Evolutionary conservation across 805 yeast species (phyloP).

Genomic region (Schwanniomyces yamadae): DNA sequence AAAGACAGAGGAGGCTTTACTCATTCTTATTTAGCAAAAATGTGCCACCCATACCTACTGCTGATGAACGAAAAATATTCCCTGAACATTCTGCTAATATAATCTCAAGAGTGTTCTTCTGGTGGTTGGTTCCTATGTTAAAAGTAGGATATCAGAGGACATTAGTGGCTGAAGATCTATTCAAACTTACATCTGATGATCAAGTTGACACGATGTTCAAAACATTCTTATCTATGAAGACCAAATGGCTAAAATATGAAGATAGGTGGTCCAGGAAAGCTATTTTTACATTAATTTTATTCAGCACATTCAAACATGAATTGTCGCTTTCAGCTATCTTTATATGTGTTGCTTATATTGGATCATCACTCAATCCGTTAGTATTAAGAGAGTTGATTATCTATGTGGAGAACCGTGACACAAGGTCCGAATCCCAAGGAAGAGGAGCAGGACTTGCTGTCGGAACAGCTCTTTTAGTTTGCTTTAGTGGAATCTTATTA

Average conservation of each 20-base stretch:
- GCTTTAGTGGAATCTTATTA: slow-evolving; percentile 8
- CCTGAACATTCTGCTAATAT: slow-evolving; percentile 27
- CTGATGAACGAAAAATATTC: slow-evolving; percentile 46
- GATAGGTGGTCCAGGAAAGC: slow-evolving; percentile 16
- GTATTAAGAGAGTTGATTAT: slow-evolving; percentile 58
- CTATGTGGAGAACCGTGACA: slow-evolving; percentile 41
- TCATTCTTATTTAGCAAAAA: slow-evolving; percentile 46
- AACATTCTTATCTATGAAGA: background rate
- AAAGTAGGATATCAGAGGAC: slow-evolving; percentile 19
- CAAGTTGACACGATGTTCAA: slow-evolving; percentile 12
- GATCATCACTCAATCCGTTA: slow-evolving; percentile 56
- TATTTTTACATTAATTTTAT: slow-evolving; percentile 40
- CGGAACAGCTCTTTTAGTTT: slow-evolving; percentile 57
- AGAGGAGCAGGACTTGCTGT: slow-evolving; percentile 70
- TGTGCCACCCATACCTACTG: slow-evolving; percentile 47
- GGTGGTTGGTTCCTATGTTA: slow-evolving; percentile 20
- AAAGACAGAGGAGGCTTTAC: slow-evolving; percentile 46
- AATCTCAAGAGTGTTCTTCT: slow-evolving; percentile 14
- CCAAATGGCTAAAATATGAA: slow-evolving; percentile 9
- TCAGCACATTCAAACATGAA: slow-evolving; percentile 43
- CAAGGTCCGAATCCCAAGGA: slow-evolving; percentile 32
- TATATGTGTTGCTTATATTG: slow-evolving; percentile 41
- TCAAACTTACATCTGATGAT: slow-evolving; percentile 11
- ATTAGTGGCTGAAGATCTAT: slow-evolving; percentile 15
- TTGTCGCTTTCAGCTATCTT: slow-evolving; percentile 34